phyloP scores from a whole-genome alignment of 1,139 yeast species.

The Meyerozyma sp. region DNA sequence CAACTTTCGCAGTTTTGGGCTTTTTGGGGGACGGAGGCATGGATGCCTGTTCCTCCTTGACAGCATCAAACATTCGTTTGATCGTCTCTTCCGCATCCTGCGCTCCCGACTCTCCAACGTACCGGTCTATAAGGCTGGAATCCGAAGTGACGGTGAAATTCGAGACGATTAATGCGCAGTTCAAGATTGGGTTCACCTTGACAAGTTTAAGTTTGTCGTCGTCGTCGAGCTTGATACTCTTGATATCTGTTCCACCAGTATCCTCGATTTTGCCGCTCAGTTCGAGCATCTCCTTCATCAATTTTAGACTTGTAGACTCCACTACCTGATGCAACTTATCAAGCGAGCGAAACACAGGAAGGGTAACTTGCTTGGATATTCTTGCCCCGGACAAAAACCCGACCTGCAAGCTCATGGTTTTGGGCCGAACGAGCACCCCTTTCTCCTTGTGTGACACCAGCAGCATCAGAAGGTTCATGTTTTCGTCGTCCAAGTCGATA shows the following conservation, averaged over 20 bases:
- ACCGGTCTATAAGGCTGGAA: slow-evolving; percentile 45
- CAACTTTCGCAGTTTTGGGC: slow-evolving; percentile 2
- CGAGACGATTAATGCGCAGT: slow-evolving; percentile 47
- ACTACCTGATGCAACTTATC: slow-evolving; percentile 29
- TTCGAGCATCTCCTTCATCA: slow-evolving; percentile 28
- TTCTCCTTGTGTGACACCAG: slow-evolving; percentile 15
- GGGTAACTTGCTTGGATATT: slow-evolving; percentile 42
- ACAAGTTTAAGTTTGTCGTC: slow-evolving; percentile 14
- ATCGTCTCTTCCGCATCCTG: slow-evolving; percentile 9
- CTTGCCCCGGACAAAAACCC: slow-evolving; percentile 17
- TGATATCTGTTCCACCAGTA: slow-evolving; percentile 13
- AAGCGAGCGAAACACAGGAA: slow-evolving; percentile 36
- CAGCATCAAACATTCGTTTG: slow-evolving; percentile 18
- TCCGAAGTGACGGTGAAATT: slow-evolving; percentile 44
- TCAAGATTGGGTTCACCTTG: slow-evolving; percentile 43
- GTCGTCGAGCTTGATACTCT: slow-evolving; percentile 7
- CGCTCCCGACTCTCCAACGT: slow-evolving; percentile 20
- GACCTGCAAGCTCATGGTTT: slow-evolving; percentile 41
- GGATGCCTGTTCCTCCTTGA: slow-evolving; percentile 5
- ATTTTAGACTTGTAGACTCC: slow-evolving; percentile 24
- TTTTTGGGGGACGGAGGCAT: slow-evolving; percentile 1
- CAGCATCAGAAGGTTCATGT: slow-evolving; percentile 26
- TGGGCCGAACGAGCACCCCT: slow-evolving; percentile 42
- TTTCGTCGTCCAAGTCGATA: slow-evolving; percentile 71
- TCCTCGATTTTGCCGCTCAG: slow-evolving; percentile 18